Evolutionary conservation across 2,329 filamentous ascomycete genomes (phyloP).

Genomic region (Cryphonectria carpinicola): DNA sequence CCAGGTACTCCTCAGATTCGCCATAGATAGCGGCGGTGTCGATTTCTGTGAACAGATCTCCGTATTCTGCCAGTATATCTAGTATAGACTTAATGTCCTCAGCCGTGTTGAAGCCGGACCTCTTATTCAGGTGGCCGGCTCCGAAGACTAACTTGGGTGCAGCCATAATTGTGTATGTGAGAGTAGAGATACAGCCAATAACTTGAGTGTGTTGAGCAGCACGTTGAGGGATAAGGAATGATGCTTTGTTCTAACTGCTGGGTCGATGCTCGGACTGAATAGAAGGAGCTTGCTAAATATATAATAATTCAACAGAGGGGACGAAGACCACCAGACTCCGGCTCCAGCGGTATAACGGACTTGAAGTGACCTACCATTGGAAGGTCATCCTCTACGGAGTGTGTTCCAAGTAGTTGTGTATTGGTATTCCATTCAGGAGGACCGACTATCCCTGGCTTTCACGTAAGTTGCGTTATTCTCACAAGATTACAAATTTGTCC

Average conservation of each 20-base stretch:
- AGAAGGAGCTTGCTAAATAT: background rate
- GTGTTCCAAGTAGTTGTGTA: too few relatives aligned
- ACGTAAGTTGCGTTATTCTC: background rate
- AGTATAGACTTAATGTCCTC: slow-evolving; percentile 8
- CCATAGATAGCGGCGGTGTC: slow-evolving; percentile 34
- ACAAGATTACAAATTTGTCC: background rate
- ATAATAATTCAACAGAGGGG: background rate
- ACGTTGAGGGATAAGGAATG: background rate
- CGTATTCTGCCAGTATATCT: slow-evolving; percentile 8
- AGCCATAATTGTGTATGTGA: background rate
- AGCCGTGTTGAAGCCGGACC: background rate
- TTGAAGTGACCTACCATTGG: background rate
- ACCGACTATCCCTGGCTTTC: background rate
- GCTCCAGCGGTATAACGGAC: background rate
- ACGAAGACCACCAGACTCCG: background rate
- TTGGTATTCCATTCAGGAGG: too few relatives aligned
- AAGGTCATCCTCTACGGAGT: background rate
- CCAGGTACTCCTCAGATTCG: slow-evolving; percentile 32
- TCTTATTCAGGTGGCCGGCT: background rate
- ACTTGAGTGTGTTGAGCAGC: background rate
- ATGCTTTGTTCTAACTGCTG: background rate
- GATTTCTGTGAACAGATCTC: slow-evolving; percentile 27
- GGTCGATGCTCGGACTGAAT: background rate
- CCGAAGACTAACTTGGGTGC: slow-evolving; percentile 17
- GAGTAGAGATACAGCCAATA: background rate